phyloP scores from a whole-genome alignment of 192 early-diverging fungal species.

The Backusella morwellensis region DNA sequence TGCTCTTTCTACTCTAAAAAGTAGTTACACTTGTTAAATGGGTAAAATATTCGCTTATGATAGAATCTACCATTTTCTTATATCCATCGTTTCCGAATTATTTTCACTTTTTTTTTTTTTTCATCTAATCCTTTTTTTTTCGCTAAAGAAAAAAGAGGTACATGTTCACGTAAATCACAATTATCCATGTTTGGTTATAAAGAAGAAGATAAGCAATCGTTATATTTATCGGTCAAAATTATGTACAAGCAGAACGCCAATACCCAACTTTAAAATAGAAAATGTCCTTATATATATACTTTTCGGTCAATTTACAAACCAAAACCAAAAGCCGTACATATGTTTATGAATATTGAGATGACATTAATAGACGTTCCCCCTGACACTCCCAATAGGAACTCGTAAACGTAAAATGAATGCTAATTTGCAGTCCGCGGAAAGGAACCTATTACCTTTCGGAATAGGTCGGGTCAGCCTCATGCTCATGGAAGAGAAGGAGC shows the following conservation, averaged over 20 bases:
- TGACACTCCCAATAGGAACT: not conserved
- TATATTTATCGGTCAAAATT: not conserved
- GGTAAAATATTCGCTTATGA: not conserved
- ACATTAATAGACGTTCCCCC: not conserved
- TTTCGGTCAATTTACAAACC: not conserved
- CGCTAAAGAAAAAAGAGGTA: not conserved
- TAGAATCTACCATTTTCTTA: not conserved
- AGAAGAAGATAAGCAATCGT: not conserved
- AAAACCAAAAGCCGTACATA: not conserved
- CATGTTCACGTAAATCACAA: not conserved
- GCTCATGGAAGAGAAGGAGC: not conserved
- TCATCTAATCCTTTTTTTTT: not conserved
- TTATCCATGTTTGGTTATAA: not conserved
- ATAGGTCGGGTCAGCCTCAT: constrained; percentile 5
- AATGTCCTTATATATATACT: not conserved
- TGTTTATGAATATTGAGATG: not conserved
- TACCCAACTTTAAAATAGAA: not conserved
- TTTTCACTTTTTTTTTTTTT: not conserved
- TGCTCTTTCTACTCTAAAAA: not conserved
- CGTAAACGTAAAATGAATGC: constrained; percentile 1
- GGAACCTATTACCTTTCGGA: constrained; percentile 3
- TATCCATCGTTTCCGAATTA: not conserved
- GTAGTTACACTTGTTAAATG: not conserved
- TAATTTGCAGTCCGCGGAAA: constrained; percentile 3
- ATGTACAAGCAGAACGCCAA: not conserved